phyloP scores from a whole-genome alignment of 202 grass and related monocot species.

The Zizania palustris region DNA sequence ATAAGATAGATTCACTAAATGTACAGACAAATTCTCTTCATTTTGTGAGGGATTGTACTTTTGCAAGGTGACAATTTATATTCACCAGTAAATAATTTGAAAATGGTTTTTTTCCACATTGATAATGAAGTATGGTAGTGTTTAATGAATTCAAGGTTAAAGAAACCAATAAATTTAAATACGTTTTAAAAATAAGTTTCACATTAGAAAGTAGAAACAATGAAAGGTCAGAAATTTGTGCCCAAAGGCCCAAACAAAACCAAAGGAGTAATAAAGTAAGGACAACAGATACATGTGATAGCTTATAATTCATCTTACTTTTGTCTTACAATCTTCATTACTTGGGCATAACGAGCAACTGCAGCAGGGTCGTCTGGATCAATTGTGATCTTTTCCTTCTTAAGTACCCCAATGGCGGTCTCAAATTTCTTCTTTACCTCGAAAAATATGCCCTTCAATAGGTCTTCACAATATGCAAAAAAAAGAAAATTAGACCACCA shows the following conservation, averaged over 20 bases:
- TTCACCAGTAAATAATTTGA: not conserved
- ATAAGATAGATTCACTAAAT: not conserved
- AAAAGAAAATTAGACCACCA: constrained; percentile 23
- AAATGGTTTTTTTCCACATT: not conserved
- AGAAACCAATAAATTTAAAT: not conserved
- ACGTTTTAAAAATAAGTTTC: not conserved
- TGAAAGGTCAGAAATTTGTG: not conserved
- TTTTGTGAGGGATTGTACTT: not conserved
- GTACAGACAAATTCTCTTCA: not conserved
- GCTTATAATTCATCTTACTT: constrained; percentile 57
- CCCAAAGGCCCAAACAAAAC: not conserved
- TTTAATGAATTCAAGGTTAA: not conserved
- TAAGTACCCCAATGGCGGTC: constrained; percentile 71
- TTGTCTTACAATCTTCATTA: constrained; percentile 84
- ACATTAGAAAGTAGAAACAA: not conserved
- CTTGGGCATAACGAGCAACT: constrained; percentile 68
- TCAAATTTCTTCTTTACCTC: constrained; percentile 97
- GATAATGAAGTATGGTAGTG: not conserved
- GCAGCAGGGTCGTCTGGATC: constrained; percentile 83
- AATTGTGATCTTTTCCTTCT: constrained; percentile 97
- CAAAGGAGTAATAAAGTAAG: not conserved
- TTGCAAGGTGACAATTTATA: not conserved
- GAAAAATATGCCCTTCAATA: constrained; percentile 90
- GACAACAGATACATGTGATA: constrained; percentile 9
- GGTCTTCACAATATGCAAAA: constrained; percentile 55